Evolutionary conservation across 176 grass and related monocot genomes (phyloP), one percentile per base, ranked within the genome.

Genomic region (Ensete ventricosum): DNA sequence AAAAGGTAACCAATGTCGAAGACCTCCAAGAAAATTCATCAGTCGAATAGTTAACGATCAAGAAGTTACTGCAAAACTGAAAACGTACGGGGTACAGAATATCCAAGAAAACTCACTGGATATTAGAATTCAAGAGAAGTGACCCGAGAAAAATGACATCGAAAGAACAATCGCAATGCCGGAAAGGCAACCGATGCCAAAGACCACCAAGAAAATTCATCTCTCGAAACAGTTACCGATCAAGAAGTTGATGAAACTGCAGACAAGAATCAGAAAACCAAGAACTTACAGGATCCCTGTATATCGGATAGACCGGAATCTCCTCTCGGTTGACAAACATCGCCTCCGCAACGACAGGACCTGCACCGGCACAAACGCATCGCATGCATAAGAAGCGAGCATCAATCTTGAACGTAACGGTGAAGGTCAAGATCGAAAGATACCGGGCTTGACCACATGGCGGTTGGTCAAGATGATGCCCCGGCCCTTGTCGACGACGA

Each of bases 291-390:
- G 95, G 95, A 82, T 99, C 95, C 83, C 95, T 88, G 76, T 99
- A 99, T 50, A 94, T 72, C 1, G 95, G 88, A 72, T 89, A 85
- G 53, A 99, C 88, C 14, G 91, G 87, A 75, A 99, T 91, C 78
- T 99, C 95, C 85, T 99, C 95, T 68, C 91, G 80, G 78, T 99
- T 99, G 24, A 99, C 91, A 66, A 99, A 99, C 95, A 89, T 89
- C 52, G 95, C 95, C 86, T 99, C 95, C 10, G 95, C 86, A 14
- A 99, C 91, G 67, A 99, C 95, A 3, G 95, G 95, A 51, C 95
- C 95, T 99, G 48, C 11, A 13, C 11, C 57, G 11, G 83, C 9
- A 59, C n/a, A 60, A 67, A 50, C 4, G 0, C 3, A 34, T 34
- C 29, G 29, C 29, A 34, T 34, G 29, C 3, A 34, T 34, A n/a